Percentiles rank a stretch among this genome's conserved stretches.
phyloP scores from a whole-genome alignment of 169 alveolate genomes.

The Neospora caninum region DNA sequence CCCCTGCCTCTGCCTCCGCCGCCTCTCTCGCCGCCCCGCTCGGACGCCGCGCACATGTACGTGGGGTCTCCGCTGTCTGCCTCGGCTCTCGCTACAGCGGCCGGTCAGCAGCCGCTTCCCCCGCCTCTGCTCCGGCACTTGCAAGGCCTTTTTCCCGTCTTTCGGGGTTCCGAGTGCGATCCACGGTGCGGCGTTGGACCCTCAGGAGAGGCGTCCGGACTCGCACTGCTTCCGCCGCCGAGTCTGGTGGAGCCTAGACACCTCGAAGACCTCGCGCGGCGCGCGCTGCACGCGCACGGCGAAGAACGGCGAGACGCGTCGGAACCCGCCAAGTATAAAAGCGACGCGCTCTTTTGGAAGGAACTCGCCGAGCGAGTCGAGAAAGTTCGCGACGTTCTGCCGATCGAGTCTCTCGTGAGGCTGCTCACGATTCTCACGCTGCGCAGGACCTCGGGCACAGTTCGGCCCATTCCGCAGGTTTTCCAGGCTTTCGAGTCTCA shows the following conservation, averaged over 20 bases:
- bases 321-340: background rate
- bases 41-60: background rate
- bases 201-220: background rate
- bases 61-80: background rate
- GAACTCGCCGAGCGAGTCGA: background rate
- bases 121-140: background rate
- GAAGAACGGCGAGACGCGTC: background rate
- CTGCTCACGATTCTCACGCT: background rate
- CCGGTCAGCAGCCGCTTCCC: constrained; percentile 18
- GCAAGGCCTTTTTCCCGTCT: background rate
- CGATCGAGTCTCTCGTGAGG: background rate
- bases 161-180: background rate
- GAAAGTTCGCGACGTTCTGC: background rate
- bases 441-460: background rate
- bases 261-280: background rate
- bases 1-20: constrained; percentile 20
- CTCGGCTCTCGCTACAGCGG: background rate
- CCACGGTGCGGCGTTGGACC: background rate
- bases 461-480: background rate
- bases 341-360: background rate
- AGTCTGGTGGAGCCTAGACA: background rate
- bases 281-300: background rate
- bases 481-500: background rate
- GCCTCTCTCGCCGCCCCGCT: background rate
- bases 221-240: background rate